A percentile compares a stretch with the other conserved stretches of the same genome.
These are phyloP conservation scores for Pleurotus citrinopileatus DNA, from an alignment of 768 basidiomycete genomes.

Conservation along the genomic window DNA sequence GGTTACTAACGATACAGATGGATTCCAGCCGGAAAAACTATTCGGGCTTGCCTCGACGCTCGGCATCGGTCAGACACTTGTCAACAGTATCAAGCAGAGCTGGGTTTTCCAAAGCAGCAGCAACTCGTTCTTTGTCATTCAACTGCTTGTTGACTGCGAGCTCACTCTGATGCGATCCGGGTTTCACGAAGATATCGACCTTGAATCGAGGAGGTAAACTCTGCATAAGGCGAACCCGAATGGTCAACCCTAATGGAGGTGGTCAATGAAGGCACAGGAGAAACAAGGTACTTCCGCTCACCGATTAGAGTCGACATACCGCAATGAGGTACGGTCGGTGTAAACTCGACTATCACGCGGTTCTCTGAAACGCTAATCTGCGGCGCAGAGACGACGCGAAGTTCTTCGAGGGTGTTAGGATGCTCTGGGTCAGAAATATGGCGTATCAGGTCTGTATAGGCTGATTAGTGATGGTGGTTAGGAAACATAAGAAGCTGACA, in stretches of 20 bases:
- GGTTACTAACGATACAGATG: not conserved
- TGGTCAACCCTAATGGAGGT: slow-evolving; percentile 71
- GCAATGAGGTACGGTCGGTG: slow-evolving; percentile 96
- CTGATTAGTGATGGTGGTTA: not conserved
- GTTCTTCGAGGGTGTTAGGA: slow-evolving; percentile 89
- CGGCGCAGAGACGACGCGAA: slow-evolving; percentile 89
- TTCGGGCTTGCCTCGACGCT: slow-evolving; percentile 25
- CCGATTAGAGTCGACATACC: slow-evolving; percentile 97
- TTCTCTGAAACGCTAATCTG: slow-evolving; percentile 68
- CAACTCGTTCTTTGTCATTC: slow-evolving; percentile 98
- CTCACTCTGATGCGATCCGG: slow-evolving; percentile 96
- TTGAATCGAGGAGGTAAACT: slow-evolving; percentile 92
- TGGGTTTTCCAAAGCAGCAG: slow-evolving; percentile 93
- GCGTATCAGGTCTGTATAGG: slow-evolving; percentile 76
- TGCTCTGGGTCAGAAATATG: slow-evolving; percentile 96
- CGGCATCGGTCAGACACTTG: slow-evolving; percentile 43
- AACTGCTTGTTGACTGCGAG: slow-evolving; percentile 98
- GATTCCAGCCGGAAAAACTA: slow-evolving; percentile 5
- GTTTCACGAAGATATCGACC: slow-evolving; percentile 89
- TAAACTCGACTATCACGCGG: slow-evolving; percentile 84
- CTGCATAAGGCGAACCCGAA: slow-evolving; percentile 86
- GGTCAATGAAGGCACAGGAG: slow-evolving; percentile 2
- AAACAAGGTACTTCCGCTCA: slow-evolving; percentile 29
- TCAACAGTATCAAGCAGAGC: slow-evolving; percentile 86
- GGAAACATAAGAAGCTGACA: not conserved